A percentile compares a stretch with the other conserved stretches of the same genome.
These are phyloP conservation scores for Acrocalymma vagum DNA, from an alignment of 2,329 filamentous ascomycete species.

Conservation along the genomic window DNA sequence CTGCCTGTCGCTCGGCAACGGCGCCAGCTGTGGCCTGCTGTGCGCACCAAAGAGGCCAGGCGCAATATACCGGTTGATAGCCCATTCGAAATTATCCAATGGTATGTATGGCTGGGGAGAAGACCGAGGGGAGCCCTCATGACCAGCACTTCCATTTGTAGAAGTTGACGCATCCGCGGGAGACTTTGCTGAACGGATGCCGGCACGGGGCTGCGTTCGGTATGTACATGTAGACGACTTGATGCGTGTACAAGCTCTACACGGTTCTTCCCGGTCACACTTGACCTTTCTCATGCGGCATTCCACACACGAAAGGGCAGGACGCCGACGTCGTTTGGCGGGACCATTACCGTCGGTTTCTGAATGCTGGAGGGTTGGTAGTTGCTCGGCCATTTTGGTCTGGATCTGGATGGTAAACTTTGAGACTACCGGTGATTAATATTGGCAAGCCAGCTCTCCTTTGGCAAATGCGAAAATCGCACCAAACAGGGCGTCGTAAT, in stretches of 20 bases:
- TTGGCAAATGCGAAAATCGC: too few relatives aligned
- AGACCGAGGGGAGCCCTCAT: slow-evolving; percentile 6
- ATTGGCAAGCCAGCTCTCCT: too few relatives aligned
- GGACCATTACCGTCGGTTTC: slow-evolving; percentile 25
- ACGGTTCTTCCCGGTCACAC: slow-evolving; percentile 37
- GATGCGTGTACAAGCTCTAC: slow-evolving; percentile 28
- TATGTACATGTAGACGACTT: slow-evolving; percentile 37
- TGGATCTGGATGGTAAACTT: too few relatives aligned
- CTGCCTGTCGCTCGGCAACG: slow-evolving; percentile 6
- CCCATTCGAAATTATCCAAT: slow-evolving; percentile 18
- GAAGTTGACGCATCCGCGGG: slow-evolving; percentile 4
- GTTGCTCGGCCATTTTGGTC: too few relatives aligned
- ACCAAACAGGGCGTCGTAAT: too few relatives aligned
- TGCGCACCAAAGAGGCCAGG: slow-evolving; percentile 20
- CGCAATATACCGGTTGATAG: slow-evolving; percentile 23
- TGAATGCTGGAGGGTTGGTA: slow-evolving; percentile 20
- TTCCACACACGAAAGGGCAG: slow-evolving; percentile 39
- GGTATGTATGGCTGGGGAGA: slow-evolving; percentile 5
- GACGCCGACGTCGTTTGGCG: slow-evolving; percentile 30
- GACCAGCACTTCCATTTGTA: slow-evolving; percentile 3
- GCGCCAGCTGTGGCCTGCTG: slow-evolving; percentile 8
- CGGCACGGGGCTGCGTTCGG: slow-evolving; percentile 15
- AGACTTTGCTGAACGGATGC: slow-evolving; percentile 7
- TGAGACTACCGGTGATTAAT: too few relatives aligned
- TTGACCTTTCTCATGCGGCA: slow-evolving; percentile 40